These are phyloP conservation scores for Colletotrichum sp. DNA, from an alignment of 2,329 filamentous ascomycete genomes.

Conservation along the genomic window DNA sequence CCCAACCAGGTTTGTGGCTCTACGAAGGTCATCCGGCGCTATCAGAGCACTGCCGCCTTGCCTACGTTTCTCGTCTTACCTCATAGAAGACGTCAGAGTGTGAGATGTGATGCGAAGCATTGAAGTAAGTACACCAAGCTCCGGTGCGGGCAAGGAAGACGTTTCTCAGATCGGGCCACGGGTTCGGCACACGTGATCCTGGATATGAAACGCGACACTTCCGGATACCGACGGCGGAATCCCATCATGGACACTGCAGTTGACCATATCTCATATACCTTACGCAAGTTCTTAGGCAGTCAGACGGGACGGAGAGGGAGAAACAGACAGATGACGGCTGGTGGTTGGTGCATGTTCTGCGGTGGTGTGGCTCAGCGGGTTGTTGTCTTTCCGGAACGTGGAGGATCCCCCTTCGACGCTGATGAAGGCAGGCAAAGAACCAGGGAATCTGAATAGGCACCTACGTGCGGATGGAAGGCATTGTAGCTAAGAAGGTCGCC, in stretches of 20 bases:
- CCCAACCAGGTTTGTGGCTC: not conserved
- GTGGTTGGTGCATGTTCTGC: slow-evolving; percentile 11
- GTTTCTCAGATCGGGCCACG: not conserved
- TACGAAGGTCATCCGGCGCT: not conserved
- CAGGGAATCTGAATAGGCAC: not conserved
- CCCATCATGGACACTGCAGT: not conserved
- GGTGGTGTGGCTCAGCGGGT: slow-evolving; percentile 18
- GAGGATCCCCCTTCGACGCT: not conserved
- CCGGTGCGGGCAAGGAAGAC: not conserved
- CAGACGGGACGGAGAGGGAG: not conserved
- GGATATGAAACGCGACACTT: slow-evolving; percentile 13
- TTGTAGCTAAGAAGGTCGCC: not conserved
- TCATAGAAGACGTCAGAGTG: not conserved
- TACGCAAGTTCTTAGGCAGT: not conserved
- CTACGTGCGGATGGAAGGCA: not conserved
- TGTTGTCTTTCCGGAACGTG: slow-evolving; percentile 10
- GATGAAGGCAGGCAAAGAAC: not conserved
- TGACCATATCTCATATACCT: not conserved
- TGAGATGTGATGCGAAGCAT: not conserved
- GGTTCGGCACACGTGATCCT: slow-evolving; percentile 9
- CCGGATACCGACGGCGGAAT: slow-evolving; percentile 5
- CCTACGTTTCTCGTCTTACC: not conserved
- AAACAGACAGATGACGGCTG: not conserved
- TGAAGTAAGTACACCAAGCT: not conserved
- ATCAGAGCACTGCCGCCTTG: not conserved